Percentiles rank a stretch among this genome's conserved stretches.
phyloP scores from a whole-genome alignment of 1,284 basidiomycete genomes.

The Boletus hoseneyae region DNA sequence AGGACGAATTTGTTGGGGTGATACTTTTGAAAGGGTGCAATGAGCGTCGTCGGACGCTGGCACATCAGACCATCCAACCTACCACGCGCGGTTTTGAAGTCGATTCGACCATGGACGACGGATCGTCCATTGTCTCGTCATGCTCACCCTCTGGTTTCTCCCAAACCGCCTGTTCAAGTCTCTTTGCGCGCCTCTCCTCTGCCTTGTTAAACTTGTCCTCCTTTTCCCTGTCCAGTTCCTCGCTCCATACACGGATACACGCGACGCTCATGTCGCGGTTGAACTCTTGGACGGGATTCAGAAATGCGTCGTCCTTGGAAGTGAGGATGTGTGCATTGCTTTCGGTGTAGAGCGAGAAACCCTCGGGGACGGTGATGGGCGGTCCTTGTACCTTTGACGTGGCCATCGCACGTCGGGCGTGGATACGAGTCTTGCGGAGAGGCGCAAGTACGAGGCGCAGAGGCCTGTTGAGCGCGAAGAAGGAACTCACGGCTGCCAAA shows the following conservation, averaged over 20 bases:
- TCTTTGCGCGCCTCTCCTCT: conserved; percentile 37
- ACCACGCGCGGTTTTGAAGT: conserved; percentile 22
- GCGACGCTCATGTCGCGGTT: conserved; percentile 94
- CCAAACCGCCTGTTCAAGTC: conserved; percentile 28
- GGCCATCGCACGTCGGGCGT: not conserved
- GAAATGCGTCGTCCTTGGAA: conserved; percentile 73
- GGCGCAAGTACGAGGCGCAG: conserved; percentile 22
- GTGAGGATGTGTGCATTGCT: conserved; percentile 80
- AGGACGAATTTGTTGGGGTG: conserved; percentile 71
- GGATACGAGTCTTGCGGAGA: not conserved
- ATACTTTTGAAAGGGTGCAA: conserved; percentile 35
- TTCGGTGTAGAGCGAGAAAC: conserved; percentile 81
- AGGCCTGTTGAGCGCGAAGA: conserved; percentile 24
- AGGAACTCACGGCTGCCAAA: too few species aligned
- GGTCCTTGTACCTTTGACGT: not conserved
- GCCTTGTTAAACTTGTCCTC: conserved; percentile 55
- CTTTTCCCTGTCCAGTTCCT: conserved; percentile 67
- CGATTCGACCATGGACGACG: not conserved
- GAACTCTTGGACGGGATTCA: conserved; percentile 99
- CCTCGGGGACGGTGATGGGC: conserved; percentile 58
- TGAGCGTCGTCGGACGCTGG: not conserved
- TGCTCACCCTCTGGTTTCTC: conserved; percentile 19
- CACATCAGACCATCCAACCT: conserved; percentile 9
- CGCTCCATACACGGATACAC: conserved; percentile 84
- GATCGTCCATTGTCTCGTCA: not conserved